Evolutionary conservation across 2,329 filamentous ascomycete genomes (phyloP).

Genomic region (Penicillium sp.): DNA sequence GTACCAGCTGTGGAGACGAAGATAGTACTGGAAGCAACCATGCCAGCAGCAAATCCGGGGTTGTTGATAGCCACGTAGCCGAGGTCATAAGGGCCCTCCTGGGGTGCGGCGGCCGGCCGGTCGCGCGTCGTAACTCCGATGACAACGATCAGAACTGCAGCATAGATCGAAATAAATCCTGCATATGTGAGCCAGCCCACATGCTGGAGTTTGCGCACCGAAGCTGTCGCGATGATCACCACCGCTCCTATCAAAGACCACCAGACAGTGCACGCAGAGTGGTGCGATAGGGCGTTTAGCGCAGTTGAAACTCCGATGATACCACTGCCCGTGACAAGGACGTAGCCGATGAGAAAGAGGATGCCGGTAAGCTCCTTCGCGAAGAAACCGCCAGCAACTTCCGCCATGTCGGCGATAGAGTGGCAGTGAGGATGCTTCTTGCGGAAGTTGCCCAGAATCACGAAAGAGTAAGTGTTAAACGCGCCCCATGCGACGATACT

Average conservation of each 20-base stretch:
- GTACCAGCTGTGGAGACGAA: slow-evolving; percentile 60
- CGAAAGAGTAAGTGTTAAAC: no score
- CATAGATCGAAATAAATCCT: slow-evolving; percentile 58
- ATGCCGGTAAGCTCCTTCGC: no score
- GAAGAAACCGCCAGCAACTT: no score
- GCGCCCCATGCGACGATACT: no score
- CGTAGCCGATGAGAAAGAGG: slow-evolving; percentile 53
- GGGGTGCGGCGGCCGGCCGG: slow-evolving; percentile 60
- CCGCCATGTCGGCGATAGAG: no score
- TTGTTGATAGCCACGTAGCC: slow-evolving; percentile 57
- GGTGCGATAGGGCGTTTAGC: slow-evolving; percentile 56
- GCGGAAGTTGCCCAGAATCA: no score
- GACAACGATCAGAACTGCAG: slow-evolving; percentile 58
- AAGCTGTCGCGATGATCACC: slow-evolving; percentile 40
- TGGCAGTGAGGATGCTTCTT: no score
- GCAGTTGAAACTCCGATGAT: slow-evolving; percentile 59
- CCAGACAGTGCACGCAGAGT: slow-evolving; percentile 16
- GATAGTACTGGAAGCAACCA: slow-evolving; percentile 58
- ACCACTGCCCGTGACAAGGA: slow-evolving; percentile 56
- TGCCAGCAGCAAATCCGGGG: slow-evolving; percentile 58
- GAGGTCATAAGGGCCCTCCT: slow-evolving; percentile 57
- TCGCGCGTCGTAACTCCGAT: slow-evolving; percentile 58
- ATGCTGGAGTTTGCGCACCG: slow-evolving; percentile 56
- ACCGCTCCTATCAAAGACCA: slow-evolving; percentile 55
- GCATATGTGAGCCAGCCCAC: slow-evolving; percentile 62